Conservation (phyloP, 1,284 basidiomycete species). For the Ustilago lituana region DNA sequence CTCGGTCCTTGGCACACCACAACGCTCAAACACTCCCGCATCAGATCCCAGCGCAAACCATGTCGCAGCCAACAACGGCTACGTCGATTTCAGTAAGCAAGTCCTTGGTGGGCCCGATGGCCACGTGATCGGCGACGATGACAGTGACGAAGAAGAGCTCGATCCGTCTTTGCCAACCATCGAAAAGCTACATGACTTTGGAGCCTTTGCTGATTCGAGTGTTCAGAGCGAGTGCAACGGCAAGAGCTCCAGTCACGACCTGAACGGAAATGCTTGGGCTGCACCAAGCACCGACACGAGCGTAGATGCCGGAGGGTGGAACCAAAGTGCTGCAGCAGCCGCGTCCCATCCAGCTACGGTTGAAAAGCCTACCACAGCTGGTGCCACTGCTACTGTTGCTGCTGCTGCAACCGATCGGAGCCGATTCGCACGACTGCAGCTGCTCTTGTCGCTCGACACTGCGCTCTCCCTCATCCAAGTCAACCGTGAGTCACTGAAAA, state of each 20-base stretch:
- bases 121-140: constrained; percentile 29
- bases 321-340: neutral
- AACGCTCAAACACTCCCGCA: constrained; percentile 10
- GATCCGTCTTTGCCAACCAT: neutral
- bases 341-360: too few relatives aligned
- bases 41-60: neutral
- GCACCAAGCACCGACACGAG: constrained; percentile 1
- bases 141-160: constrained; percentile 34
- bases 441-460: constrained; percentile 86
- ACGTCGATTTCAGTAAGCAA: constrained; percentile 54
- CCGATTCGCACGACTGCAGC: constrained; percentile 64
- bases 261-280: constrained; percentile 13
- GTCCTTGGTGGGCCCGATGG: constrained; percentile 38
- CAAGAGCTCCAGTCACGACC: constrained; percentile 9
- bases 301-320: constrained; percentile 7
- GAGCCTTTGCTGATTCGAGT: constrained; percentile 1
- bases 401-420: constrained; percentile 1
- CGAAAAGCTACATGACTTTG: constrained; percentile 7
- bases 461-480: constrained; percentile 92
- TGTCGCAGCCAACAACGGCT: constrained; percentile 37
- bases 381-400: neutral
- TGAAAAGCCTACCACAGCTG: neutral
- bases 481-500: constrained; percentile 86
- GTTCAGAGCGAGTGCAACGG: constrained; percentile 40
- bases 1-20: constrained; percentile 15